Evolutionary conservation across 2,329 filamentous ascomycete genomes (phyloP).

Genomic region (Teratosphaeria zuluensis): DNA sequence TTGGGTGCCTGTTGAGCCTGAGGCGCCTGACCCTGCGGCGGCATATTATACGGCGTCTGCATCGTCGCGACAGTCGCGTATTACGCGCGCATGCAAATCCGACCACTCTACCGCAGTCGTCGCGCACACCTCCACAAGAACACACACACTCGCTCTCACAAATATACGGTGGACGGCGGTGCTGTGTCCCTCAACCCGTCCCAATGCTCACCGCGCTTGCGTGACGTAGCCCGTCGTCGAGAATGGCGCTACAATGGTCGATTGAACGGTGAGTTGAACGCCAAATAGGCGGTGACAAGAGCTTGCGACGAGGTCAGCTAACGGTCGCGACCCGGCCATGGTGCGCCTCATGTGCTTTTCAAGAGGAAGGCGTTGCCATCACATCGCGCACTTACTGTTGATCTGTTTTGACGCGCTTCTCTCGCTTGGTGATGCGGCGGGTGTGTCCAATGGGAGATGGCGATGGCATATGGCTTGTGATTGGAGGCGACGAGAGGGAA

Average conservation of each 20-base stretch:
- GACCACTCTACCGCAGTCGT: background rate
- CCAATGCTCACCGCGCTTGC: background rate
- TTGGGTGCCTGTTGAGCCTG: slow-evolving; percentile 24
- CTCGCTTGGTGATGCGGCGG: background rate
- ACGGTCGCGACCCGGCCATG: background rate
- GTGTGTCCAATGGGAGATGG: background rate
- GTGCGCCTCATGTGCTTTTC: background rate
- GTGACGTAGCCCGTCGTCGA: background rate
- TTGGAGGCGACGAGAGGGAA: background rate
- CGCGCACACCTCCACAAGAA: no score
- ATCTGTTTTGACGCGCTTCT: background rate
- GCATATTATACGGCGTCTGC: slow-evolving; percentile 21
- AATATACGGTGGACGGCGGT: background rate
- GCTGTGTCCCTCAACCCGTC: background rate
- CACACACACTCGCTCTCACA: background rate
- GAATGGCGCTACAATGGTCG: background rate
- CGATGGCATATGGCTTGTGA: background rate
- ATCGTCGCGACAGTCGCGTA: slow-evolving; percentile 6
- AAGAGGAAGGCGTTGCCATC: background rate
- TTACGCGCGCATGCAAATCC: background rate
- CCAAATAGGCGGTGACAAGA: background rate
- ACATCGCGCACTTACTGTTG: background rate
- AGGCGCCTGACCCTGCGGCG: slow-evolving; percentile 20
- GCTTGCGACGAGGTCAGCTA: background rate
- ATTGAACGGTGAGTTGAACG: background rate